A percentile compares a stretch with the other conserved stretches of the same genome.
Conservation (phyloP, 2,329 filamentous ascomycete species). For the Verticillium albo-atrum region DNA sequence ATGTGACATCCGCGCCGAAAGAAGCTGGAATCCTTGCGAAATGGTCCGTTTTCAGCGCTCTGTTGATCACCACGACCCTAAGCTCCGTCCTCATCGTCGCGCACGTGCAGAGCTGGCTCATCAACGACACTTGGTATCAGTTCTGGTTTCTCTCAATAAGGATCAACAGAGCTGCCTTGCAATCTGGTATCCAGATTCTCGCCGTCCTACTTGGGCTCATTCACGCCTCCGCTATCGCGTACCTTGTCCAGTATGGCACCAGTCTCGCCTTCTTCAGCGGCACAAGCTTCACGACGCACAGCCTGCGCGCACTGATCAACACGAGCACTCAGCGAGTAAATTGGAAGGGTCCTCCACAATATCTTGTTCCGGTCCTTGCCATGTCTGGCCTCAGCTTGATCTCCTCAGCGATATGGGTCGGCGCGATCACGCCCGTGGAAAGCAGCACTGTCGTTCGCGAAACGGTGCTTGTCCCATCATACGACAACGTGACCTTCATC, state of each 20-base stretch:
- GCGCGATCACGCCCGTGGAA: constrained; percentile 17
- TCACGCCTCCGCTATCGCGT: constrained; percentile 1
- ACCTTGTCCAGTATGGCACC: constrained; percentile 4
- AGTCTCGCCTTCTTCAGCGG: constrained; percentile 3
- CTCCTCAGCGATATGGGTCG: constrained; percentile 13
- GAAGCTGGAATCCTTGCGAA: neutral
- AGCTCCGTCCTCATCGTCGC: constrained; percentile 5
- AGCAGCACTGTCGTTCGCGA: constrained; percentile 2
- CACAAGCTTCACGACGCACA: constrained; percentile 2
- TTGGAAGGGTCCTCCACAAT: neutral
- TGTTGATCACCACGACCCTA: constrained; percentile 2
- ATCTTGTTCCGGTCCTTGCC: neutral
- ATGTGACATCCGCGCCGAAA: neutral
- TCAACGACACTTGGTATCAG: constrained; percentile 5
- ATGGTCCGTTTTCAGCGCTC: neutral
- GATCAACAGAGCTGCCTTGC: constrained; percentile 2
- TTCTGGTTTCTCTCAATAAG: constrained; percentile 2
- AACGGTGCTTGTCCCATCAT: constrained; percentile 15
- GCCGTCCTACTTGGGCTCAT: constrained; percentile 2
- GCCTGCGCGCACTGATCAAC: constrained; percentile 1
- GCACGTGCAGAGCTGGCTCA: neutral
- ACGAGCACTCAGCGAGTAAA: constrained; percentile 1
- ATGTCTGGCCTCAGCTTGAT: constrained; percentile 2
- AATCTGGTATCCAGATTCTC: constrained; percentile 3
- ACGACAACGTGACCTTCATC: constrained; percentile 12